Base-by-base conservation (phyloP, 805 yeast genomes). In the Ogataea ramenticola region DNA sequence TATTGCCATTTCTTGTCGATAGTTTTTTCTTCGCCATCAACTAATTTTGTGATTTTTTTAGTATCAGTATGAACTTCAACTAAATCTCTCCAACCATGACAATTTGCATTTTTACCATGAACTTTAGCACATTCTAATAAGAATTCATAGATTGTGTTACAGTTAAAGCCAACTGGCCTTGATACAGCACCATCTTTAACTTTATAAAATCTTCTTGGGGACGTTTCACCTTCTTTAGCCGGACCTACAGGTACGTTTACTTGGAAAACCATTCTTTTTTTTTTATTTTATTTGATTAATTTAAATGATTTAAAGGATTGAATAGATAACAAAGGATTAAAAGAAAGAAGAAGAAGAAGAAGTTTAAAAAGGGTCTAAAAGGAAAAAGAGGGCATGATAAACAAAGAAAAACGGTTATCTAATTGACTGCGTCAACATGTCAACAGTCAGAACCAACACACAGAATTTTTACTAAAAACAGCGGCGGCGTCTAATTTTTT, bases 1-100 rank as follows among this genome's bases (percentile, higher is more conserved):
- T 70, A 91, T 43, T 74, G 66, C 99, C 99, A 93, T 43, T 81
- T 81, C 68, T 93, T 93, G 57, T 85, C 88, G 41, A 83, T 82
- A 52, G 77, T 70, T 26, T 65, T 68, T 44, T 77, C 77, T 60
- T 83, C 74, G 46, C 97, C 98, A 54, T 90, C 85, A 40, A 93
- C 68, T 42, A 76, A 59, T 69, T 88, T 90, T 48, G 77, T 79
- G 46, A 93, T 75, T 56, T 69, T 72, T 66, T 86, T 89, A 42
- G 69, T 74, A 62, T 93, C 97, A 44, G 68, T 75, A 65, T 88
- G 91, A 43, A 86, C 61, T 43, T 88, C 91, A 40, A 75, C 54
- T 47, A 85, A 66, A 46, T 82, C 79, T 71, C 99, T 82, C 79
- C 85, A 82, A 40, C 86, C 96, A 42, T 59, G 64, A 72, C 86